Evolutionary conservation across 352 stramenopile species (phyloP), one percentile per base, ranked within the genome.

Genomic region (Pythium biforme): DNA sequence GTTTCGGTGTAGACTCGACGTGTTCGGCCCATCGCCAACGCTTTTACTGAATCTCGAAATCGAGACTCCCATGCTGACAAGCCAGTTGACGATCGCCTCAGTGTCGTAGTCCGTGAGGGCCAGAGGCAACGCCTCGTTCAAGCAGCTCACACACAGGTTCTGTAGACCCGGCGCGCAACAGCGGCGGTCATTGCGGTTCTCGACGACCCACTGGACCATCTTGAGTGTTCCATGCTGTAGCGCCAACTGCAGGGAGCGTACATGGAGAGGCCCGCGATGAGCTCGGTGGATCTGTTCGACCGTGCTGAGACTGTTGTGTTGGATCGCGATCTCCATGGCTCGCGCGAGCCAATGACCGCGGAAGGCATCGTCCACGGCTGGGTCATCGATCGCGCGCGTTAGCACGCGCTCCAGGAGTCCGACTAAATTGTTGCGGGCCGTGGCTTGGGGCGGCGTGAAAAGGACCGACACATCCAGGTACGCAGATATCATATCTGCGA

Each of bases 191-290:
- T 20, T 7, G 14, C 57, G 46, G 37, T 64, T 23, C 22, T 51
- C 34, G 9, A 64, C 26, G 5, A 64, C 11, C 46, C 57, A 64
- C 34, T 58, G 57, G 3, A 64, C 27, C 12, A 52, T 23, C 39
- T 58, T 26, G 3, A 57, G 39, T 5, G 47, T 43, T 8, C 49
- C 57, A n/a, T 47, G 23, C 2, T 52, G 9, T 3, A 64, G 17
- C 25, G 57, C 57, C 0, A 52, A 39, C 8, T 31, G 22, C 8
- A 57, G 23, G 8, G 57, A 64, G 19, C n/a, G 34, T 2, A 64
- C 19, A 12, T 33, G 14, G 23, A 64, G n/a, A 9, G 57, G 22
- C 57, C 41, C 34, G 27, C 33, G 34, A 55, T 64, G 46, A 2
- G 39, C 22, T 0, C 1, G 0, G 26, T 64, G 57, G 39, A 56